Conservation (phyloP, 1,284 basidiomycete species). For the Ustilago sp. region DNA sequence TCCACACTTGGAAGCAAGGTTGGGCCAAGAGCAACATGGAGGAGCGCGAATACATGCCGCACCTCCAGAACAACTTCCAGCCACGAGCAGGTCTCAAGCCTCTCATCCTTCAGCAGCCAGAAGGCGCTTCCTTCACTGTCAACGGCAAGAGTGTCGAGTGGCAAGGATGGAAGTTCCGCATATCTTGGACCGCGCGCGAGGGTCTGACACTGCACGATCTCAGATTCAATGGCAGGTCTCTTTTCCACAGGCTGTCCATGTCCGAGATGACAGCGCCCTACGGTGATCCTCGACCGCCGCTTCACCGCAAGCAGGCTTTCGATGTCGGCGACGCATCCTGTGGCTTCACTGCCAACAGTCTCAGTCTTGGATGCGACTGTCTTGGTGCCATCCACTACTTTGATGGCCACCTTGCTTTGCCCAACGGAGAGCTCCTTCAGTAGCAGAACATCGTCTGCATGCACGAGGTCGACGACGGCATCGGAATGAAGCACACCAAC, state of each 20-base stretch:
- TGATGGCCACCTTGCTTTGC: slow-evolving; percentile 66
- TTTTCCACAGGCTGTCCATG: slow-evolving; percentile 71
- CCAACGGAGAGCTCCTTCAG: slow-evolving; percentile 57
- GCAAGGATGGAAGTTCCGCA: slow-evolving; percentile 57
- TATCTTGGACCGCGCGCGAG: slow-evolving; percentile 68
- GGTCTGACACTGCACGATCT: slow-evolving; percentile 67
- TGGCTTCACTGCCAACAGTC: slow-evolving; percentile 70
- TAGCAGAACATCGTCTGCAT: slow-evolving; percentile 83
- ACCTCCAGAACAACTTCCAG: slow-evolving; percentile 42
- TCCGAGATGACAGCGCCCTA: slow-evolving; percentile 72
- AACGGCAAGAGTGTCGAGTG: slow-evolving; percentile 50
- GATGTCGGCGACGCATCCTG: slow-evolving; percentile 72
- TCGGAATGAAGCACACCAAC: slow-evolving; percentile 76
- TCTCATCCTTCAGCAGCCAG: slow-evolving; percentile 54
- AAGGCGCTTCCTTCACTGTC: slow-evolving; percentile 57
- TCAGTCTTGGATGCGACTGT: slow-evolving; percentile 72
- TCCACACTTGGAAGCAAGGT: slow-evolving; percentile 51
- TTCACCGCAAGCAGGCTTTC: slow-evolving; percentile 70
- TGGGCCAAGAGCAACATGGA: slow-evolving; percentile 64
- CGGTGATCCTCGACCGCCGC: slow-evolving; percentile 65
- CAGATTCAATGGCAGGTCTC: slow-evolving; percentile 33
- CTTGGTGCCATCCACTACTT: slow-evolving; percentile 70
- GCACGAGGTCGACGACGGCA: slow-evolving; percentile 86
- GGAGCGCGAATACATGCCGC: slow-evolving; percentile 68
- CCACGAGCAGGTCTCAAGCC: slow-evolving; percentile 49